These are phyloP conservation scores for Umbelopsis sp. DNA, from an alignment of 192 early-diverging fungal genomes.

Conservation along the genomic window DNA sequence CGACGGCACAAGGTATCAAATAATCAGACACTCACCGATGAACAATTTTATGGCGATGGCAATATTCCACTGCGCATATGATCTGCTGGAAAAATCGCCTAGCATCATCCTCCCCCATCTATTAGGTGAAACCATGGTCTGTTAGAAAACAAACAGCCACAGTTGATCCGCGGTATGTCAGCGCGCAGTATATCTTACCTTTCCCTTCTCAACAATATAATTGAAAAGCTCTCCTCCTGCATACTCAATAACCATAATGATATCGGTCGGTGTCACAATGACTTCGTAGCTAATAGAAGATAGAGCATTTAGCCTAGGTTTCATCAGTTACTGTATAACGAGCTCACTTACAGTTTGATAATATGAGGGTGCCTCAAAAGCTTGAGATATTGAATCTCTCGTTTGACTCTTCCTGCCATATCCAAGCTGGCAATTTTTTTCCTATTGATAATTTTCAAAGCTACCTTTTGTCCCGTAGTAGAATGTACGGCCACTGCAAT, in stretches of 20 bases:
- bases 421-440: slow-evolving; percentile 91
- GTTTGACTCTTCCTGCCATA: slow-evolving; percentile 93
- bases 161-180: neutral
- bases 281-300: slow-evolving; percentile 80
- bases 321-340: neutral
- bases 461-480: slow-evolving; percentile 94
- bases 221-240: slow-evolving; percentile 85
- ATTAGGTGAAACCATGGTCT: neutral
- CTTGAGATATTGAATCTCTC: slow-evolving; percentile 97
- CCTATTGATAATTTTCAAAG: slow-evolving; percentile 94
- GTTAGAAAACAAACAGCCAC: neutral
- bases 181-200: slow-evolving; percentile 38
- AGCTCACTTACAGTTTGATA: slow-evolving; percentile 85
- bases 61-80: slow-evolving; percentile 91
- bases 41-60: slow-evolving; percentile 91
- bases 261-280: slow-evolving; percentile 93
- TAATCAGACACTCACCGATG: slow-evolving; percentile 40
- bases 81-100: slow-evolving; percentile 96
- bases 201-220: slow-evolving; percentile 80
- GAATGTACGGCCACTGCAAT: slow-evolving; percentile 90
- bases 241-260: slow-evolving; percentile 95
- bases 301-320: neutral
- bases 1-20: no score
- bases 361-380: slow-evolving; percentile 96
- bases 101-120: slow-evolving; percentile 84